phyloP scores from a whole-genome alignment of 163 green algal genomes.

The Chlamydomonas reinhardtii region DNA sequence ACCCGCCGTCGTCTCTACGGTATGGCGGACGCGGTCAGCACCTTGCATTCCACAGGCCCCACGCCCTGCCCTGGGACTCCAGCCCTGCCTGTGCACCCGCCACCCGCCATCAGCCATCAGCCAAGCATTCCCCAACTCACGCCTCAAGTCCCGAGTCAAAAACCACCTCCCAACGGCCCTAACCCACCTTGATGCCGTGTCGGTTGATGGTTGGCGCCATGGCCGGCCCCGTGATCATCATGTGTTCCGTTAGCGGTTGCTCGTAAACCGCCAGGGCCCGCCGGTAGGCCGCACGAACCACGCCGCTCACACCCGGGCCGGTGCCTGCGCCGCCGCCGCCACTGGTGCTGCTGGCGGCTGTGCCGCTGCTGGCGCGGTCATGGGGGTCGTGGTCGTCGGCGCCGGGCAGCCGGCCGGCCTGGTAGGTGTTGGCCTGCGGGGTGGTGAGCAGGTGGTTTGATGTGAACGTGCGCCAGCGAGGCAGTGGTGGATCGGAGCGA shows the following conservation, averaged over 20 bases:
- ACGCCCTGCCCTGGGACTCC: too few relatives aligned
- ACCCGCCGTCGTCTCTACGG: too few relatives aligned
- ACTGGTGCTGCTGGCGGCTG: not conserved
- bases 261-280: constrained; percentile 59
- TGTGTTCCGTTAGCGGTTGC: constrained; percentile 67
- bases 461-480: too few relatives aligned
- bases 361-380: not conserved
- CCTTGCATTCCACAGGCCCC: too few relatives aligned
- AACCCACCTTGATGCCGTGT: constrained; percentile 43
- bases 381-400: not conserved
- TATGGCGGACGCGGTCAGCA: too few relatives aligned
- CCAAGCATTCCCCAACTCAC: too few relatives aligned
- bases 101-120: too few relatives aligned
- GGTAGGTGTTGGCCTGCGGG: not conserved
- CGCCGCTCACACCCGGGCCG: not conserved
- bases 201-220: constrained; percentile 80
- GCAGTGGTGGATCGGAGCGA: too few relatives aligned
- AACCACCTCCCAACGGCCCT: too few relatives aligned
- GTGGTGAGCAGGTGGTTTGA: too few relatives aligned
- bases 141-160: too few relatives aligned
- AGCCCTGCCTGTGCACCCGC: too few relatives aligned
- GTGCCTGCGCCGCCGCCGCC: not conserved
- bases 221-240: constrained; percentile 70
- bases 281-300: constrained; percentile 1
- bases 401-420: not conserved